Evolutionary conservation across 1,284 basidiomycete species (phyloP).

Genomic region (Tausonia pullulans): DNA sequence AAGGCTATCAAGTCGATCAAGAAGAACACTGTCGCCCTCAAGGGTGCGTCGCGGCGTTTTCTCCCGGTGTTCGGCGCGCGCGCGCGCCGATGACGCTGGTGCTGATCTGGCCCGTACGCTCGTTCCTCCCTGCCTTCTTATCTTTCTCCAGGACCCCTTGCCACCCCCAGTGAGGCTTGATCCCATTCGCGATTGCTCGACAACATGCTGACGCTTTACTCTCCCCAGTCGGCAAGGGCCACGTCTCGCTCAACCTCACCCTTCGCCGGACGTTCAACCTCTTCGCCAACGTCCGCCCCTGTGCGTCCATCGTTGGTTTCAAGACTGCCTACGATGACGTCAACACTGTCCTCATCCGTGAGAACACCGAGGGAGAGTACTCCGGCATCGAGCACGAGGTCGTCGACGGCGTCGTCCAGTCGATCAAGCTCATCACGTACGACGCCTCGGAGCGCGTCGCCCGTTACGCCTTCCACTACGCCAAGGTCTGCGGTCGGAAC

Average conservation of each 20-base stretch:
- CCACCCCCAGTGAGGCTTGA: slow-evolving; percentile 65
- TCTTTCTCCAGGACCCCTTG: slow-evolving; percentile 50
- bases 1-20: slow-evolving; percentile 81
- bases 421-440: slow-evolving; percentile 99
- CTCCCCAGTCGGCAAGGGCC: slow-evolving; percentile 87
- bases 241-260: slow-evolving; percentile 95
- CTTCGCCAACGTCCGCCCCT: slow-evolving; percentile 97
- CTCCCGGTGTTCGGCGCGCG: not conserved
- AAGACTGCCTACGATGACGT: slow-evolving; percentile 98
- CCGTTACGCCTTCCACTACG: slow-evolving; percentile 97
- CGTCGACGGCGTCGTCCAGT: slow-evolving; percentile 97
- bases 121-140: not conserved
- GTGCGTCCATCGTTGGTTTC: slow-evolving; percentile 89
- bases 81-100: not conserved
- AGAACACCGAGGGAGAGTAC: slow-evolving; percentile 99
- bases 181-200: not conserved
- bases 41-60: slow-evolving; percentile 48
- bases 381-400: slow-evolving; percentile 98
- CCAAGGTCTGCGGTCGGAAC: slow-evolving; percentile 71
- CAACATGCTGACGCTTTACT: not conserved
- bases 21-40: slow-evolving; percentile 95
- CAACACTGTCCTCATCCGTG: slow-evolving; percentile 94
- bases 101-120: not conserved
- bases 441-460: slow-evolving; percentile 98
- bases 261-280: slow-evolving; percentile 94